These are phyloP conservation scores for Trichoderma gamsii DNA, from an alignment of 495 filamentous ascomycete genomes.

Conservation along the genomic window DNA sequence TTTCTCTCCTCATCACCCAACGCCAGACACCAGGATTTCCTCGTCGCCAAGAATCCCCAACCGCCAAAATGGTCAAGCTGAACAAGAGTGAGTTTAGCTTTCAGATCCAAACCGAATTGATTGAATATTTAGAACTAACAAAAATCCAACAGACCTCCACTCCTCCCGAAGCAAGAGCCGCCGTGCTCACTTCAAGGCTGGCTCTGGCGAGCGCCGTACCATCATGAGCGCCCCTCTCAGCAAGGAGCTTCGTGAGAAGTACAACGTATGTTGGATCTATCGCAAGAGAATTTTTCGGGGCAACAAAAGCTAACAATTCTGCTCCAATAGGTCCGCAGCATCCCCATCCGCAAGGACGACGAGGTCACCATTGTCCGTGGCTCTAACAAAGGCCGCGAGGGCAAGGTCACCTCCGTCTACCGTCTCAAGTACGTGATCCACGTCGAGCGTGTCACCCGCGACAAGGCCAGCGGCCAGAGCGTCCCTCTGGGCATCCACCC, in stretches of 20 bases:
- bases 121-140: neutral
- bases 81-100: constrained; percentile 11
- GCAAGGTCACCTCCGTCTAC: constrained; percentile 93
- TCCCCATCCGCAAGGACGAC: constrained; percentile 97
- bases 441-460: constrained; percentile 83
- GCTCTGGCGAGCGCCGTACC: constrained; percentile 81
- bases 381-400: constrained; percentile 88
- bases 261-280: constrained; percentile 60
- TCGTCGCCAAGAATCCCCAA: neutral
- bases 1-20: constrained; percentile 12
- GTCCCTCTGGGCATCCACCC: constrained; percentile 85
- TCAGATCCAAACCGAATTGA: neutral
- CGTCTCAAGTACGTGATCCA: constrained; percentile 94
- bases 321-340: constrained; percentile 71
- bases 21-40: constrained; percentile 14
- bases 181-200: constrained; percentile 92
- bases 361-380: constrained; percentile 86
- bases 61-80: constrained; percentile 13
- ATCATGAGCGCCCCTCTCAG: constrained; percentile 91
- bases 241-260: constrained; percentile 94
- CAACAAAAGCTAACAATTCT: neutral
- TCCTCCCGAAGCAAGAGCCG: constrained; percentile 92
- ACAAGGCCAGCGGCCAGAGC: constrained; percentile 89
- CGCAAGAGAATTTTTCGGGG: neutral
- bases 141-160: constrained; percentile 24